These are phyloP conservation scores for Diaporthe humulicola DNA, from an alignment of 2,329 filamentous ascomycete genomes.

Conservation along the genomic window DNA sequence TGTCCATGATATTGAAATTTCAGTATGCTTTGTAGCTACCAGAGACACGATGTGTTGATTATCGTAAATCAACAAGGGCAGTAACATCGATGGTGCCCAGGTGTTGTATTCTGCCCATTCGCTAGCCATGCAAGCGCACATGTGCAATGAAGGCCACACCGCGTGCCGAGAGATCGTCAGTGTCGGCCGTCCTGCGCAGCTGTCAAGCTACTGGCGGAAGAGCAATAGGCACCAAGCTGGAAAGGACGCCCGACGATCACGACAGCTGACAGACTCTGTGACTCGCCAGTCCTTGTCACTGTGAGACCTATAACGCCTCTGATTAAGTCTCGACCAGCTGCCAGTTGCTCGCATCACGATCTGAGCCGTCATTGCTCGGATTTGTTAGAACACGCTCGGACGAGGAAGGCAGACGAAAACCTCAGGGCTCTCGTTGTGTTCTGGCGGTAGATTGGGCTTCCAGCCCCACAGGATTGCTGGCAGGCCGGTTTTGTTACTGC, in stretches of 20 bases:
- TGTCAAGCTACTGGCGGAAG: not conserved
- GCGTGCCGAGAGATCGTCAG: not conserved
- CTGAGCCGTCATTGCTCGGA: too few relatives aligned
- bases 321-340: too few relatives aligned
- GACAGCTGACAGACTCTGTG: not conserved
- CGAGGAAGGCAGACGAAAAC: not conserved
- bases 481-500: too few relatives aligned
- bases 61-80: not conserved
- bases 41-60: not conserved
- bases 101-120: not conserved
- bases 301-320: too few relatives aligned
- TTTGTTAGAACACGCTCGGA: too few relatives aligned
- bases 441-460: not conserved
- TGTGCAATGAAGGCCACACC: too few relatives aligned
- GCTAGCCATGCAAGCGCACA: not conserved
- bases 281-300: not conserved
- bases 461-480: not conserved
- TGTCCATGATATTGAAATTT: too few relatives aligned
- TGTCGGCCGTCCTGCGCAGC: not conserved
- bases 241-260: not conserved
- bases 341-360: too few relatives aligned
- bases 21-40: not conserved
- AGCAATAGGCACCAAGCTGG: not conserved
- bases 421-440: not conserved
- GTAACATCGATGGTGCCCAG: not conserved